Conservation (phyloP, 768 basidiomycete species). For the Heimioporus sp. region DNA sequence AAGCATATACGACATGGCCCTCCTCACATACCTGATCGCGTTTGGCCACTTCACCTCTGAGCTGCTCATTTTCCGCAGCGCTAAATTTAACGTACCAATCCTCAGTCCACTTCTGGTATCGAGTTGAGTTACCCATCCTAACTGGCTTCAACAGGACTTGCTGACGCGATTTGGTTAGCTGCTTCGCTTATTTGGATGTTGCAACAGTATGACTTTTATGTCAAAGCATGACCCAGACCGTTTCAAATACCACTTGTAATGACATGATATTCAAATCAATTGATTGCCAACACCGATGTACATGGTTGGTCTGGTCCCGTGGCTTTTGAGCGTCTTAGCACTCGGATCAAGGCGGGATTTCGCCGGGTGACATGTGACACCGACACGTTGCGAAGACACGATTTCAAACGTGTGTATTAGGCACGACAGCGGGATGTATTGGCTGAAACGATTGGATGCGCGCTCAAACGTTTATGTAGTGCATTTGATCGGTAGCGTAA, state of each 20-base stretch:
- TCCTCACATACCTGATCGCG: slow-evolving; percentile 87
- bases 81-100: slow-evolving; percentile 56
- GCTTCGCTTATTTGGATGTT: slow-evolving; percentile 83
- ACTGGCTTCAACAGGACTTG: not conserved
- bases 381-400: not conserved
- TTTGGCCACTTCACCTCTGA: slow-evolving; percentile 89
- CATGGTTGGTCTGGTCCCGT: not conserved
- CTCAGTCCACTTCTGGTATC: slow-evolving; percentile 82
- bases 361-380: not conserved
- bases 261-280: not conserved
- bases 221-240: slow-evolving; percentile 36
- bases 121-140: slow-evolving; percentile 53
- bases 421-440: slow-evolving; percentile 4
- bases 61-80: slow-evolving; percentile 76
- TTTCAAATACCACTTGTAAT: not conserved
- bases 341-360: slow-evolving; percentile 13
- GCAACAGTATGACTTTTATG: slow-evolving; percentile 77
- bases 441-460: slow-evolving; percentile 11
- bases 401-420: not conserved
- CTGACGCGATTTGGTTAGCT: slow-evolving; percentile 39
- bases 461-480: not conserved
- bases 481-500: not conserved
- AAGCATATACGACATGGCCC: slow-evolving; percentile 87
- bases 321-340: not conserved
- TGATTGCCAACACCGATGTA: not conserved